These are phyloP conservation scores for Panellus pusillus DNA, from an alignment of 768 basidiomycete genomes.

Conservation along the genomic window DNA sequence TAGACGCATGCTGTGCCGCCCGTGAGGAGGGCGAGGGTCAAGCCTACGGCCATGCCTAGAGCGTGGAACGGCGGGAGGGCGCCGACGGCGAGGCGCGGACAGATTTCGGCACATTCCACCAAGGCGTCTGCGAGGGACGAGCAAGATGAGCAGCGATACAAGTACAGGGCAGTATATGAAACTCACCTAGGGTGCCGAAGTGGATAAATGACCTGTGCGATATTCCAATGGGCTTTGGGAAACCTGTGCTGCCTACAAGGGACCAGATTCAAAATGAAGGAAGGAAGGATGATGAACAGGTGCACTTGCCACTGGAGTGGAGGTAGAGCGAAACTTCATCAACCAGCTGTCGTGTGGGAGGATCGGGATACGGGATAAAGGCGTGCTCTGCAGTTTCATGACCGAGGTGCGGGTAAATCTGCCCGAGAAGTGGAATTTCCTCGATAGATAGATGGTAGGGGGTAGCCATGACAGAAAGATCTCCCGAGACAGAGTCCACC, in stretches of 20 bases:
- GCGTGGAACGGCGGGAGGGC: slow-evolving; percentile 42
- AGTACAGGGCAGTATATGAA: background rate
- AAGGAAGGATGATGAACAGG: slow-evolving; percentile 2
- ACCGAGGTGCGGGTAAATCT: slow-evolving; percentile 43
- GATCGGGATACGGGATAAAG: slow-evolving; percentile 30
- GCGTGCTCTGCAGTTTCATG: slow-evolving; percentile 30
- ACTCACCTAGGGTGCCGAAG: background rate
- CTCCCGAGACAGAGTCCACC: slow-evolving; percentile 27
- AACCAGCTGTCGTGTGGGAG: slow-evolving; percentile 14
- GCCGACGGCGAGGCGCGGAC: slow-evolving; percentile 10
- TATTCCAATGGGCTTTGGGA: slow-evolving; percentile 15
- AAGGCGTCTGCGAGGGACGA: background rate
- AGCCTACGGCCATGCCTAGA: slow-evolving; percentile 30
- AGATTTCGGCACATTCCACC: background rate
- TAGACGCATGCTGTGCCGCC: slow-evolving; percentile 30
- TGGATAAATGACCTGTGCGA: slow-evolving; percentile 6
- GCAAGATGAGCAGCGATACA: background rate
- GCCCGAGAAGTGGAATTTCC: slow-evolving; percentile 32
- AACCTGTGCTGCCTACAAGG: slow-evolving; percentile 8
- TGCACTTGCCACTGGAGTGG: slow-evolving; percentile 33
- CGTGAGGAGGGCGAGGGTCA: slow-evolving; percentile 31
- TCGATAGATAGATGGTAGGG: slow-evolving; percentile 28
- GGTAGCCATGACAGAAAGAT: slow-evolving; percentile 20
- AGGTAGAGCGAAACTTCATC: slow-evolving; percentile 36
- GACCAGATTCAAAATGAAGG: background rate